Evolutionary conservation across 768 basidiomycete genomes (phyloP), one percentile per base, ranked within the genome.

Genomic region (Punctularia strigosozonata): DNA sequence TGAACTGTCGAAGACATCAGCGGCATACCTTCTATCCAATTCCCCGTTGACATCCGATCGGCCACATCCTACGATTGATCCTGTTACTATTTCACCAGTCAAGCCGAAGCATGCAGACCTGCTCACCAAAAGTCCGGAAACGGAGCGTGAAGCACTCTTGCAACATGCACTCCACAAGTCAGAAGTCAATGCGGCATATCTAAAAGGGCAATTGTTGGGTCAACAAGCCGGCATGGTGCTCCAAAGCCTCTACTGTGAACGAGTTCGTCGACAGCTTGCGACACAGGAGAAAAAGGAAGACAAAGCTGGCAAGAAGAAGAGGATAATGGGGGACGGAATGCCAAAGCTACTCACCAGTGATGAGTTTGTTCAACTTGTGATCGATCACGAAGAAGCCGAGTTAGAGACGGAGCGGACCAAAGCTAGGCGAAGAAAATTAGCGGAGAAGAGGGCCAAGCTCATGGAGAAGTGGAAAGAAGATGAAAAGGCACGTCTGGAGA

Each of bases 261-360:
- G 32, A 33, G 35, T 32, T 4, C 24, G 30, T 28, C 20, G 15
- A n/a, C 37, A 47, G 43, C 35, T 43, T 19, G 20, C 33, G 19
- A 22, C 38, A 3, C 34, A 50, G 40, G 43, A 41, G 32, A 39
- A 43, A 25, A 46, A 44, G 36, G 26, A 43, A 23, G 39, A 28
- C 14, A n/a, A 38, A 40, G 39, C 45, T n/a, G n/a, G n/a, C 34
- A 21, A 40, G 22, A 34, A 37, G 30, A 40, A 31, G 6, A 33
- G 35, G 40, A 31, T 47, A 15, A 21, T 45, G 21, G 46, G 39
- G 12, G 50, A 58, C 41, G 49, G 54, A 2, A 26, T 53, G 22
- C 46, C 52, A 2, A 44, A 25, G 25, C 44, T 50, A 6, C 40
- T 59, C 17, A 46, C 48, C 12, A 48, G 46, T n/a, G 41, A 53